These are phyloP conservation scores for Geranium incanum DNA, from an alignment of 441 rosid genomes.

Conservation along the genomic window DNA sequence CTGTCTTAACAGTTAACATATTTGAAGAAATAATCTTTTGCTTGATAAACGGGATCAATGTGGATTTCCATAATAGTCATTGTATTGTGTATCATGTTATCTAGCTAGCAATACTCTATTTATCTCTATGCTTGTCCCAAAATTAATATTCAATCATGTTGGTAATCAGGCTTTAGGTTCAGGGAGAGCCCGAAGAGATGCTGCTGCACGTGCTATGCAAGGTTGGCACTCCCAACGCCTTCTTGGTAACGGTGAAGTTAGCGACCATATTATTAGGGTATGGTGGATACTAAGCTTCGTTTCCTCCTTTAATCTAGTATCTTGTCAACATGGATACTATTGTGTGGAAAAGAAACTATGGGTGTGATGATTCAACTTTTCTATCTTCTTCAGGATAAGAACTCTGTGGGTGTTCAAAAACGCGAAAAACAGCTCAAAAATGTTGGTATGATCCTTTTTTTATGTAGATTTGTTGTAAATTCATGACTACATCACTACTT, in stretches of 20 bases:
- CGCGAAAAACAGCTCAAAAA: conserved; percentile 49
- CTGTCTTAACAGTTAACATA: not conserved
- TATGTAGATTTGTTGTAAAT: conserved; percentile 5
- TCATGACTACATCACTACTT: conserved; percentile 12
- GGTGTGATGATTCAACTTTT: conserved; percentile 12
- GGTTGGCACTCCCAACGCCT: conserved; percentile 66
- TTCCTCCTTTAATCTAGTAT: conserved; percentile 4
- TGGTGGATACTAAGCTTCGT: conserved; percentile 10
- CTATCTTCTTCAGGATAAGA: conserved; percentile 46
- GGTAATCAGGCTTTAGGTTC: conserved; percentile 47
- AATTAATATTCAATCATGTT: conserved; percentile 19
- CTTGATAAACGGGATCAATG: not conserved
- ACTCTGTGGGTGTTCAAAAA: conserved; percentile 37
- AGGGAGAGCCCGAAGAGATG: conserved; percentile 60
- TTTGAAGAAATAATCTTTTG: not conserved
- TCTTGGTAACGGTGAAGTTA: conserved; percentile 51
- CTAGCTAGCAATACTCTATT: not conserved
- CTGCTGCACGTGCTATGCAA: conserved; percentile 73
- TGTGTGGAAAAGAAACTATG: not conserved
- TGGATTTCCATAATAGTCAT: not conserved
- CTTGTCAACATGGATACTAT: not conserved
- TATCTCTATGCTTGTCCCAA: conserved; percentile 15
- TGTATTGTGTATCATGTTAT: not conserved
- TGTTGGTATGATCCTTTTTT: conserved; percentile 37
- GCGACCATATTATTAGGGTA: conserved; percentile 52